Evolutionary conservation across 108 stramenopile species (phyloP), one percentile per base, ranked within the genome.

Genomic region (Nitzschia sp.): DNA sequence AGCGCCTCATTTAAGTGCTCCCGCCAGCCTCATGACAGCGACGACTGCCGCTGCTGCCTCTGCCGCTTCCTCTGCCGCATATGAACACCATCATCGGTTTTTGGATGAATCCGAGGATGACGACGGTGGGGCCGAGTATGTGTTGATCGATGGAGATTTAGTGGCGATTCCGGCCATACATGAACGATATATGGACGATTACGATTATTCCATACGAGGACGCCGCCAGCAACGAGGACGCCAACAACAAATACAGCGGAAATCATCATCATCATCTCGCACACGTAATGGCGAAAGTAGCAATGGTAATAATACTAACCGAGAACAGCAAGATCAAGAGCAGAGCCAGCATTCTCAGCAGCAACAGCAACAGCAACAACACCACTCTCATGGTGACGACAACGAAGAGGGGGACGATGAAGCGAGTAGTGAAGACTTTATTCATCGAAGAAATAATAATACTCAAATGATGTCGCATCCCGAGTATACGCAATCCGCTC

Each of bases 91-190:
- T 50, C 31, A 50, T 41, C 53, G 53, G 19, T 62, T 31, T 23
- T 3, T 36, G 36, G 13, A 15, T 41, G 16, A 21, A 23, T 45
- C 68, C 5, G n/a, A n/a, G n/a, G 66, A 63, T 26, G 36, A 73
- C 26, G 52, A 63, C 22, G 73, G 17, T 19, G 38, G 72, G 30
- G 56, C 62, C 2, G 74, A 79, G 38, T 79, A 44, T 47, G 63
- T 75, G 1, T 29, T 83, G 32, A 67, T 83, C 46, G 74, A 83
- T 62, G 82, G 82, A 30, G 82, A 83, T 48, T 34, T 83, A 44
- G 58, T 83, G 26, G 76, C 57, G 0, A 55, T 80, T 36, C 79
- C 79, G 0, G 36, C 66, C 28, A 5, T 35, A 13, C 53, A 55
- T 25, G 28, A 23, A 8, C 35, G 22, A 32, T 13, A 45, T 34